phyloP scores from a whole-genome alignment of 345 rosid genomes.

The Brassica juncea region DNA sequence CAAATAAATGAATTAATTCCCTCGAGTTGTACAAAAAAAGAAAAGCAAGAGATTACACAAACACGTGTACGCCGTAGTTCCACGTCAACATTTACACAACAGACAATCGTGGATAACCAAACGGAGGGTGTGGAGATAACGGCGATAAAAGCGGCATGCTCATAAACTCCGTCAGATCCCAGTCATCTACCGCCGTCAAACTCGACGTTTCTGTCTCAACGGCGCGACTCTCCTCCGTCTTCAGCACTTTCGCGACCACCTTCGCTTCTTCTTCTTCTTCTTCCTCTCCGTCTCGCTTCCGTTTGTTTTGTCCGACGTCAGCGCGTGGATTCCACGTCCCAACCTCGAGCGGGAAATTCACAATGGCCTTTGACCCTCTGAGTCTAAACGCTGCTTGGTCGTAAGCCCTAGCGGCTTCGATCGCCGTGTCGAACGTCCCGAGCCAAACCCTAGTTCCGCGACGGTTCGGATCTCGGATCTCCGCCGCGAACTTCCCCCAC shows the following conservation, averaged over 20 bases:
- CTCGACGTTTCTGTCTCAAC: constrained; percentile 47
- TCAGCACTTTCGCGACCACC: constrained; percentile 25
- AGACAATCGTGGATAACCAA: constrained; percentile 28
- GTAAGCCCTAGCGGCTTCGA: constrained; percentile 83
- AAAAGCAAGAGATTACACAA: not conserved
- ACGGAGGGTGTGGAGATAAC: constrained; percentile 54
- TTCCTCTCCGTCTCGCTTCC: constrained; percentile 37
- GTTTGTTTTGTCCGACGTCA: constrained; percentile 44
- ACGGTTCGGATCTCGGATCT: constrained; percentile 84
- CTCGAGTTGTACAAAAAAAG: not conserved
- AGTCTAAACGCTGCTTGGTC: constrained; percentile 78
- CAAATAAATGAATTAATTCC: constrained; percentile 18
- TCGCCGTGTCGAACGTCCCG: not conserved
- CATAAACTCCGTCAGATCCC: constrained; percentile 48
- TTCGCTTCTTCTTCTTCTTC: constrained; percentile 11
- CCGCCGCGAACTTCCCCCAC: constrained; percentile 98
- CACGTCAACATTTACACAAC: not conserved
- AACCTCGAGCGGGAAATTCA: constrained; percentile 86
- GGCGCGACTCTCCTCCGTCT: constrained; percentile 36
- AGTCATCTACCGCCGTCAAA: constrained; percentile 46
- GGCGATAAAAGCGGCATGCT: constrained; percentile 57
- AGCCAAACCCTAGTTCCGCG: constrained; percentile 77
- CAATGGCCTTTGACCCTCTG: constrained; percentile 79
- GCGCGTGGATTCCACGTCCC: constrained; percentile 39
- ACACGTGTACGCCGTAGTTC: not conserved